These are phyloP conservation scores for Plenodomus tracheiphilus DNA, from an alignment of 2,329 filamentous ascomycete species.

Conservation along the genomic window DNA sequence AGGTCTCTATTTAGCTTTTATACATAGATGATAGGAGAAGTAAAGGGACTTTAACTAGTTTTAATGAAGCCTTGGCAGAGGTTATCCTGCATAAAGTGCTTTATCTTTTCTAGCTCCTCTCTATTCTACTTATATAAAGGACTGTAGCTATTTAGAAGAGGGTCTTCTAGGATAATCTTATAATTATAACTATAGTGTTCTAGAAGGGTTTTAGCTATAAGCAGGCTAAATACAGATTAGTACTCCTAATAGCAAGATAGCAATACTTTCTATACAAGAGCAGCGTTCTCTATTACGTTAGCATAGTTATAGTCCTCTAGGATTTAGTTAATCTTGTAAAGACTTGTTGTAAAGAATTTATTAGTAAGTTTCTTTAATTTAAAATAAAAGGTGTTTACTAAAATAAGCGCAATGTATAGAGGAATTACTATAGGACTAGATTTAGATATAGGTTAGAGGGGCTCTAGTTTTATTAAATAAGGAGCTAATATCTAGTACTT, in stretches of 20 bases:
- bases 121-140: constrained; percentile 1
- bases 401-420: not conserved
- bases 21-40: not conserved
- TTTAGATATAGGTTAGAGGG: too few relatives aligned
- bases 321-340: not conserved
- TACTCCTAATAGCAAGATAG: too few relatives aligned
- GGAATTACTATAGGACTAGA: not conserved
- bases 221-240: not conserved
- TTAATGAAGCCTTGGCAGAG: not conserved
- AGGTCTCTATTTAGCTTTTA: constrained; percentile 1
- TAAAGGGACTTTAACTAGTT: not conserved
- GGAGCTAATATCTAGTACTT: too few relatives aligned
- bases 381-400: not conserved
- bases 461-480: too few relatives aligned
- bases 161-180: not conserved
- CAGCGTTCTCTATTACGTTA: too few relatives aligned
- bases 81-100: not conserved
- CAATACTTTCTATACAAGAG: too few relatives aligned
- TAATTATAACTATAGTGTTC: not conserved
- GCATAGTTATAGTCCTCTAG: not conserved
- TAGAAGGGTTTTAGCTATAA: not conserved
- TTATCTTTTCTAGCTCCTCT: constrained; percentile 1
- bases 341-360: not conserved
- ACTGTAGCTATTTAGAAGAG: not conserved
- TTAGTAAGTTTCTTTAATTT: not conserved